Base-by-base conservation (phyloP, 106 monocot genomes). In the Dendrobium officinale region DNA sequence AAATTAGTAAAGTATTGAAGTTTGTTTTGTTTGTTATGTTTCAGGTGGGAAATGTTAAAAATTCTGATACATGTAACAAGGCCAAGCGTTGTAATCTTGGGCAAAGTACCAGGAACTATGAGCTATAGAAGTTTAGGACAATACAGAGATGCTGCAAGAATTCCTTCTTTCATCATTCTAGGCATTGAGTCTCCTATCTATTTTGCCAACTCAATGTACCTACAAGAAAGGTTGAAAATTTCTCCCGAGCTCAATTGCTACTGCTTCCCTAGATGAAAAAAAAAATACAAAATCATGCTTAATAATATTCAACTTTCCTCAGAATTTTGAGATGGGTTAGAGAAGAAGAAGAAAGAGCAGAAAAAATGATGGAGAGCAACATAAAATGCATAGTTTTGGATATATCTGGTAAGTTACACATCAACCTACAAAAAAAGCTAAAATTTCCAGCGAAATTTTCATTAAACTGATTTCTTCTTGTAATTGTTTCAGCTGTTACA, bases 51-150 rank as follows among this genome's bases (percentile, higher is more conserved):
- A 85, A 47, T 90, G 26, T 83, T 92, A 29, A 92, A 90, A 83
- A 92, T 92, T 80, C 66, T 92, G 55, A 72, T 92, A 51, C 92
- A 92, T 56, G 92, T 90, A 37, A 92, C 90, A 20, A 55, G 92
- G 84, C 92, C 92, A 9, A 92, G 84, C 88, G 85, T 85, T 13
- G 88, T 86, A 27, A 59, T 90, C n/a, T 77, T 90, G 79, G 92
- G 92, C 26, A 86, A 86, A 6, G 55, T 92, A 29, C 85, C 88
- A 6, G 90, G 87, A 55, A 90, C 84, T 9, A 81, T 78, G 44
- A 90, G 83, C 83, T 92, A 88, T 58, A 88, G 92, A 78, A 90
- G 75, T 79, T 45, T 92, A 1, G 81, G 26, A 4, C 87, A 87
- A 29, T 87, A 87, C 67, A 77, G 51, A 47, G 87, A 87, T 16